phyloP scores from a whole-genome alignment of 495 filamentous ascomycete species.

The Penicillium maclennaniae region DNA sequence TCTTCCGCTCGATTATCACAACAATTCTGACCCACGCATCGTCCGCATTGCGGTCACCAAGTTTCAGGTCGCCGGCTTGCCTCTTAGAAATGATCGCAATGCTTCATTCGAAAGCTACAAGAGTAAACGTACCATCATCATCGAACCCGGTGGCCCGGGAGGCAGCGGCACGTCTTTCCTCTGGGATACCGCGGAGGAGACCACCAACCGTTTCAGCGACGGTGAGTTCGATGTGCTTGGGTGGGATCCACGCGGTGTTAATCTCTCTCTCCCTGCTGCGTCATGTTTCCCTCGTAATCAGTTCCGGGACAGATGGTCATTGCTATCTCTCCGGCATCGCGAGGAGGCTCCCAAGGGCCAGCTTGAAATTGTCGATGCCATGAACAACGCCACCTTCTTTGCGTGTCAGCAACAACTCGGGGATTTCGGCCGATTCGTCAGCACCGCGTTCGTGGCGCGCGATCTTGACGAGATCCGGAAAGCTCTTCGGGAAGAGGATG shows the following conservation, averaged over 20 bases:
- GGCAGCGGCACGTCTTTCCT: conserved; percentile 12
- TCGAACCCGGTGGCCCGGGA: conserved; percentile 17
- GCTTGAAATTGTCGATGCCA: conserved; percentile 13
- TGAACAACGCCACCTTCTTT: conserved; percentile 18
- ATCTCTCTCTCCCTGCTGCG: conserved; percentile 11
- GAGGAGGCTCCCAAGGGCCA: conserved; percentile 10
- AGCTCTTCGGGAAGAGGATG: conserved; percentile 12
- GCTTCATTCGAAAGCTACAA: not conserved
- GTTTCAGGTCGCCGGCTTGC: conserved; percentile 14
- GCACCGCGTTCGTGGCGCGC: conserved; percentile 16
- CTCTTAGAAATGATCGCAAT: not conserved
- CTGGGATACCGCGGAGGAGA: conserved; percentile 13
- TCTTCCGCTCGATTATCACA: conserved; percentile 17
- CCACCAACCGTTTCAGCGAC: conserved; percentile 15
- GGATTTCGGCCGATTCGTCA: conserved; percentile 17
- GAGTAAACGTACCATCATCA: conserved; percentile 19
- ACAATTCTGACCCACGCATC: conserved; percentile 13
- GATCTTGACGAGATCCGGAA: conserved; percentile 19
- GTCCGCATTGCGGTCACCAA: conserved; percentile 17
- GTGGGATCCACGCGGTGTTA: conserved; percentile 20
- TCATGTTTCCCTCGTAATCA: conserved; percentile 14
- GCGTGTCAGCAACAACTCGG: conserved; percentile 14
- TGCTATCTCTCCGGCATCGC: conserved; percentile 6
- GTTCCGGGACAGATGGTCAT: conserved; percentile 15
- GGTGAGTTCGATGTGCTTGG: conserved; percentile 13